These are phyloP conservation scores for Tylopilus intermedius DNA, from an alignment of 768 basidiomycete genomes.

Conservation along the genomic window DNA sequence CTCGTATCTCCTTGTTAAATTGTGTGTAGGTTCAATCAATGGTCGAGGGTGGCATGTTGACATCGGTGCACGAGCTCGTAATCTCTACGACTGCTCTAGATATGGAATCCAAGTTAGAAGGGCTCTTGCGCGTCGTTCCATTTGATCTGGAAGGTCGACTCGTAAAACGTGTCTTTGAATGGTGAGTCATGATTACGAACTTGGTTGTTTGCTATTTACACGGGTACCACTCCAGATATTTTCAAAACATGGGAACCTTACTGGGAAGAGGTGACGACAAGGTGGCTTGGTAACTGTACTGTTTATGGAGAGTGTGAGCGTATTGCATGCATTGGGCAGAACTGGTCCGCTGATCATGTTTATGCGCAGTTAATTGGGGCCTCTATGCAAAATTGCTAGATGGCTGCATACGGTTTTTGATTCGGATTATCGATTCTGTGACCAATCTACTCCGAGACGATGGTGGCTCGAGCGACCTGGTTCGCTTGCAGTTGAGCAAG, in stretches of 20 bases:
- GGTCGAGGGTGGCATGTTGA: slow-evolving; percentile 39
- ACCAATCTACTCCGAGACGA: slow-evolving; percentile 27
- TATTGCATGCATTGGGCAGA: background rate
- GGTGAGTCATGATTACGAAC: slow-evolving; percentile 36
- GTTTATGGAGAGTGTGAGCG: slow-evolving; percentile 45
- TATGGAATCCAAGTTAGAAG: slow-evolving; percentile 51
- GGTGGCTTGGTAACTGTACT: slow-evolving; percentile 22
- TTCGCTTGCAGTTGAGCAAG: slow-evolving; percentile 31
- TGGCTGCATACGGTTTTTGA: slow-evolving; percentile 38
- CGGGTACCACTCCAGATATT: slow-evolving; percentile 23
- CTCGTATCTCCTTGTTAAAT: background rate
- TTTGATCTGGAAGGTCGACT: slow-evolving; percentile 58
- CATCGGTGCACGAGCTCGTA: slow-evolving; percentile 39
- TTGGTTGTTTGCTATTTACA: background rate
- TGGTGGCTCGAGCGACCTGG: slow-evolving; percentile 26
- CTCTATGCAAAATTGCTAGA: slow-evolving; percentile 46
- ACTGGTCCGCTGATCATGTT: background rate
- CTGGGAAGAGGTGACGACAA: slow-evolving; percentile 21
- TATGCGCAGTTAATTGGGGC: slow-evolving; percentile 49
- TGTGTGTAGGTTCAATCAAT: slow-evolving; percentile 46
- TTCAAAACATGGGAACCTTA: slow-evolving; percentile 21
- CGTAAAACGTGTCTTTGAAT: slow-evolving; percentile 41
- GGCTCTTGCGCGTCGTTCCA: slow-evolving; percentile 36
- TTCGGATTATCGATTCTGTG: slow-evolving; percentile 31
- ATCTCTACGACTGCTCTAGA: slow-evolving; percentile 52